phyloP scores from a whole-genome alignment of 768 basidiomycete species.

The Collybia nuda region DNA sequence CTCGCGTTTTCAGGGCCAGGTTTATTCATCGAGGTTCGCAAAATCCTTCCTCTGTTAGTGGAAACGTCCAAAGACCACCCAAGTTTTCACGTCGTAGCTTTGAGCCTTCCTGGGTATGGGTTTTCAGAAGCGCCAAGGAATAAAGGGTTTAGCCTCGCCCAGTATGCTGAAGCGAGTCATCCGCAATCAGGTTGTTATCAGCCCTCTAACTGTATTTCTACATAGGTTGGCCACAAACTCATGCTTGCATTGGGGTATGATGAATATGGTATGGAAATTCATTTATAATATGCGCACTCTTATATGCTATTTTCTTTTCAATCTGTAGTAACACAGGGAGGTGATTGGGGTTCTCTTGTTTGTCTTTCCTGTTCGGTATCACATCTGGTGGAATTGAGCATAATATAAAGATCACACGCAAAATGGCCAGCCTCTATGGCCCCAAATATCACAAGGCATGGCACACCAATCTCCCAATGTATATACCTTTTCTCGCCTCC shows the following conservation, averaged over 20 bases:
- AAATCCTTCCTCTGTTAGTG: conserved; percentile 55
- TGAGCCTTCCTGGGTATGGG: conserved; percentile 60
- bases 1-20: conserved; percentile 54
- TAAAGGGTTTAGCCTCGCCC: conserved; percentile 45
- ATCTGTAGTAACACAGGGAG: conserved; percentile 40
- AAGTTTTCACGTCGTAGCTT: conserved; percentile 63
- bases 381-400: neutral
- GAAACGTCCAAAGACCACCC: conserved; percentile 42
- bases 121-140: conserved; percentile 58
- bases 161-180: conserved; percentile 55
- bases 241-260: conserved; percentile 49
- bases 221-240: conserved; percentile 44
- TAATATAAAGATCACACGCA: conserved; percentile 16
- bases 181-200: neutral
- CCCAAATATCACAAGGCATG: conserved; percentile 44
- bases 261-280: conserved; percentile 37
- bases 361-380: conserved; percentile 1
- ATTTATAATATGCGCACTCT: no score
- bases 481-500: neutral
- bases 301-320: neutral
- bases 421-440: conserved; percentile 24
- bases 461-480: conserved; percentile 45
- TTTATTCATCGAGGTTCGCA: conserved; percentile 55
- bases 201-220: neutral
- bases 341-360: conserved; percentile 45